phyloP scores from a whole-genome alignment of 1,284 basidiomycete species.

The Marasmius fiardii region DNA sequence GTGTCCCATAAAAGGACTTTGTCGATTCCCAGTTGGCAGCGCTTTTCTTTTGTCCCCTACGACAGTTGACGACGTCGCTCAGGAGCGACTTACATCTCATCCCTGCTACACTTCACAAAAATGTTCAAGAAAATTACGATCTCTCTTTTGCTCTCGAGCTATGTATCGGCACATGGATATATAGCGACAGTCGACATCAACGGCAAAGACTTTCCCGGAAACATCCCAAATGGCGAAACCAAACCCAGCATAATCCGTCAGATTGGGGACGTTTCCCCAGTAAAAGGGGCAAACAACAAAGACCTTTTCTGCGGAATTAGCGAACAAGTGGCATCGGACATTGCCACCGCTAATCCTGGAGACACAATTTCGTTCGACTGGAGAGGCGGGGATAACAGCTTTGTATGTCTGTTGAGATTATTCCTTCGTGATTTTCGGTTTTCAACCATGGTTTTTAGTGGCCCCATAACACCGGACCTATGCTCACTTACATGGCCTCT shows the following conservation, averaged over 20 bases:
- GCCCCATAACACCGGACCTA: slow-evolving; percentile 69
- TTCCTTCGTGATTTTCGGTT: slow-evolving; percentile 4
- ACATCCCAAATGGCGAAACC: slow-evolving; percentile 40
- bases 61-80: no score
- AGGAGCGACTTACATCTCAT: background rate
- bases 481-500: slow-evolving; percentile 69
- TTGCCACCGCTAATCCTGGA: slow-evolving; percentile 63
- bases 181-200: slow-evolving; percentile 51
- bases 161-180: slow-evolving; percentile 58
- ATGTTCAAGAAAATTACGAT: slow-evolving; percentile 20
- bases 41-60: no score
- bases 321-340: slow-evolving; percentile 46
- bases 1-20: background rate
- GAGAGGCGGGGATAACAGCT: slow-evolving; percentile 45
- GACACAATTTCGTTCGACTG: slow-evolving; percentile 57
- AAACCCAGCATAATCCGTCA: slow-evolving; percentile 56
- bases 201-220: slow-evolving; percentile 51
- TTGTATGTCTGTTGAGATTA: slow-evolving; percentile 34
- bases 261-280: slow-evolving; percentile 51
- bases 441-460: slow-evolving; percentile 38
- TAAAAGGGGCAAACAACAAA: slow-evolving; percentile 59
- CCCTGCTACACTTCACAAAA: background rate
- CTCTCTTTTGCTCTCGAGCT: slow-evolving; percentile 29
- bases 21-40: no score
- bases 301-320: slow-evolving; percentile 63